A percentile compares a stretch with the other conserved stretches of the same genome.
Conservation (phyloP, 495 filamentous ascomycete genomes). For the Darksidea phi region DNA sequence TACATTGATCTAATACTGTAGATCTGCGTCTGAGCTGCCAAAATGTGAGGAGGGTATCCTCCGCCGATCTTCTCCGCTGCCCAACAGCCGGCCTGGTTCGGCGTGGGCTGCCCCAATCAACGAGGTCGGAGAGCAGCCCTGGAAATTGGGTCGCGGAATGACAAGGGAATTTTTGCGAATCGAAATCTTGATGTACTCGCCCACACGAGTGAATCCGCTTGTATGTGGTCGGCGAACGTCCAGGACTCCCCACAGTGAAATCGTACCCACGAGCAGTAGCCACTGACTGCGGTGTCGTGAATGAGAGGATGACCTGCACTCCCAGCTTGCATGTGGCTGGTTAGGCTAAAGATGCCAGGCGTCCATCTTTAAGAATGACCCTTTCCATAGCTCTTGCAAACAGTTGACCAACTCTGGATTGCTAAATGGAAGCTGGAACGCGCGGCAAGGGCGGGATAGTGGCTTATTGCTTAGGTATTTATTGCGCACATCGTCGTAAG, state of each 20-base stretch:
- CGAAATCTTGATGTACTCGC: not conserved
- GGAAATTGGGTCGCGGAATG: not conserved
- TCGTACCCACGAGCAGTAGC: not conserved
- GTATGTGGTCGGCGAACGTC: not conserved
- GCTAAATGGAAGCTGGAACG: not conserved
- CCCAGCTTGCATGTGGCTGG: not conserved
- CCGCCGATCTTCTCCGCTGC: not conserved
- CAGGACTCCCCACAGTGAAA: not conserved
- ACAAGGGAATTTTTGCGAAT: not conserved
- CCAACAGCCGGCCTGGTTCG: not conserved
- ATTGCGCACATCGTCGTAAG: not conserved
- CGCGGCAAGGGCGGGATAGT: not conserved
- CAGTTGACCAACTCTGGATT: not conserved
- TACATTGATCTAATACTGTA: not conserved
- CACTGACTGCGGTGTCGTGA: not conserved
- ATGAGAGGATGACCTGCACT: not conserved
- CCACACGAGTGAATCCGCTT: not conserved
- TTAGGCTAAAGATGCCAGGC: not conserved
- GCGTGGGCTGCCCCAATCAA: no score
- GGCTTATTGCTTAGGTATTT: not conserved
- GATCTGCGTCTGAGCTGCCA: not conserved
- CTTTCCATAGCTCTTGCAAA: not conserved
- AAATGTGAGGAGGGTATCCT: not conserved
- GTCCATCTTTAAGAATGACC: not conserved
- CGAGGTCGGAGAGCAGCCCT: not conserved